These are phyloP conservation scores for Erodium maritimum DNA, from an alignment of 345 rosid species.

Conservation along the genomic window DNA sequence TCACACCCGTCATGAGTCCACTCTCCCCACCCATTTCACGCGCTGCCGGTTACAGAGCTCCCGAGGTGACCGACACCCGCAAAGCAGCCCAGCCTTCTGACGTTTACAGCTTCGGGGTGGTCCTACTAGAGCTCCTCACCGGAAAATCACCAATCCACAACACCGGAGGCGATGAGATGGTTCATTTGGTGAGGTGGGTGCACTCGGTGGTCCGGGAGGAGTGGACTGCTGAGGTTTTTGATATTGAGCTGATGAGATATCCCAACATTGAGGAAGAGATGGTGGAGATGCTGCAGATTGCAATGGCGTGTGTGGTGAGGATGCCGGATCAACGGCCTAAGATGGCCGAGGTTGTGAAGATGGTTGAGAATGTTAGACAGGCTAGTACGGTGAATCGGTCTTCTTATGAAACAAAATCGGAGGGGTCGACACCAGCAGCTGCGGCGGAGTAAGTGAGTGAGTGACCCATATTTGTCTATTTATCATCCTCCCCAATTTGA, in stretches of 20 bases:
- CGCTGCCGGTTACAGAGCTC: conserved; percentile 91
- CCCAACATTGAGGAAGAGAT: conserved; percentile 94
- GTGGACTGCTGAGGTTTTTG: conserved; percentile 97
- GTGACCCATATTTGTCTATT: too few species aligned
- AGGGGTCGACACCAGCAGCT: conserved; percentile 39
- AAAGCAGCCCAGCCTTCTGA: conserved; percentile 85
- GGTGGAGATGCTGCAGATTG: conserved; percentile 97
- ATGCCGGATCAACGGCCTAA: conserved; percentile 79
- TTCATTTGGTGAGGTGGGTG: conserved; percentile 95
- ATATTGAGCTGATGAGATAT: conserved; percentile 75
- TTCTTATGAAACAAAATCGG: conserved; percentile 39
- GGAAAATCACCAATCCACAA: conserved; percentile 87
- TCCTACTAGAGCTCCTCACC: conserved; percentile 79
- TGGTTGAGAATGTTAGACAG: conserved; percentile 55
- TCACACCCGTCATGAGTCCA: conserved; percentile 64
- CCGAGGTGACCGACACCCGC: conserved; percentile 84
- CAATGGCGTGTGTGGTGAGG: conserved; percentile 79
- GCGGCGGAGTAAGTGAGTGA: conserved; percentile 9
- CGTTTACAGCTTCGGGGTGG: conserved; percentile 93
- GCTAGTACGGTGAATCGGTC: conserved; percentile 29
- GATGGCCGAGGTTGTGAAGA: conserved; percentile 63
- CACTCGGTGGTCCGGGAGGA: conserved; percentile 95
- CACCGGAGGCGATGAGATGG: conserved; percentile 70
- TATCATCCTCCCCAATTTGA: too few species aligned
- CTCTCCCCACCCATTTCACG: conserved; percentile 69